Evolutionary conservation across 108 stramenopile genomes (phyloP), one percentile per base, ranked within the genome.

Genomic region (Phaeodactylum tricornutum): DNA sequence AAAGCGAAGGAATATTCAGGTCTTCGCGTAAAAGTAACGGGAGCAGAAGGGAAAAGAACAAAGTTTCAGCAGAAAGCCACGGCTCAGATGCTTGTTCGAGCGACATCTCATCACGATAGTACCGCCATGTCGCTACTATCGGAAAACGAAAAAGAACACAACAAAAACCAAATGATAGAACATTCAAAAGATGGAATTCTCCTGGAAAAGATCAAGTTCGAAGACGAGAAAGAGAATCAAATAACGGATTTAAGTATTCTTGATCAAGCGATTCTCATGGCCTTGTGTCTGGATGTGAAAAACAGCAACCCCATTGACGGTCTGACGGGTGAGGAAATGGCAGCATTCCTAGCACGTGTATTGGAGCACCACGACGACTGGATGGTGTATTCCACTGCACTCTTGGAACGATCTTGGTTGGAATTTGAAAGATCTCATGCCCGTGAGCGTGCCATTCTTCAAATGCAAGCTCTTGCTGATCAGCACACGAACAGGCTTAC

Each of bases 381-480:
- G 94, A 94, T 94, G 79, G 72, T 94, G 1, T 93, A 96, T 57
- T 90, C 93, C 12, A 94, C 94, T 21, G 92, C 81, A 32, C 69
- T 95, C 37, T 65, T 95, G 38, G 91, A 94, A 69, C 71, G 94
- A 38, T 81, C 94, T 14, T 95, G 93, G 89, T 69, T 99, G 3
- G 93, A 97, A 63, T 91, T 87, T 53, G 92, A 94, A 57, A 57
- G 77, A 24, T 68, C 46, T 22, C 82, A 87, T 59, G 77, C 70
- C 6, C 55, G 74, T 45, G 85, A 87, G 49, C 56, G 97, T 9
- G 90, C 92, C 0, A 81, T 96, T 35, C 63, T 99, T 21, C 98
- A 99, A 65, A 89, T 99, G 16, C 96, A 99, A 51, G 98, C 94
- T 8, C 66, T 99, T 31, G 80, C 91, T 1, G 96, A 99, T 61